Percentiles rank a stretch among this genome's conserved stretches.
Evolutionary conservation across 2,329 filamentous ascomycete genomes (phyloP).

Genomic region (Daldinia sp.): DNA sequence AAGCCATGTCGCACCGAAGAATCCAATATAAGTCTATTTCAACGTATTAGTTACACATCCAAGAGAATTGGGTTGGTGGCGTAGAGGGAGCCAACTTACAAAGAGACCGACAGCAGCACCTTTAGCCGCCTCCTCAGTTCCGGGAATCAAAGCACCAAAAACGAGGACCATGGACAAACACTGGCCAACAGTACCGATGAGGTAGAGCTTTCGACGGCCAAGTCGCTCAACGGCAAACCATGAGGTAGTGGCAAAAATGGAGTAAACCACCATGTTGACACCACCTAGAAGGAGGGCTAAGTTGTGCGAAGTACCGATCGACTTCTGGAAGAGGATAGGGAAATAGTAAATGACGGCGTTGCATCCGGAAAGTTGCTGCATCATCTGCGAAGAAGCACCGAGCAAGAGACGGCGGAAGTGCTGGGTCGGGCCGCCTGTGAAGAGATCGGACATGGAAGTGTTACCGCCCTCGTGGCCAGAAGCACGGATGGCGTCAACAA

Average conservation of each 20-base stretch:
- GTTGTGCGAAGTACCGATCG: conserved; percentile 53
- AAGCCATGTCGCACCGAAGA: conserved; percentile 72
- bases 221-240: conserved; percentile 57
- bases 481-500: conserved; percentile 45
- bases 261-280: conserved; percentile 47
- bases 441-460: conserved; percentile 53
- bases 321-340: conserved; percentile 62
- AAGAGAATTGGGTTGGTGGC: neutral
- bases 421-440: conserved; percentile 69
- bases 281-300: conserved; percentile 57
- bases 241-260: conserved; percentile 48
- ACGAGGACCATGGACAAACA: conserved; percentile 66
- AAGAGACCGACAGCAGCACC: conserved; percentile 74
- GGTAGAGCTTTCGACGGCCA: conserved; percentile 56
- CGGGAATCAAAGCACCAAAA: conserved; percentile 72
- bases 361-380: conserved; percentile 68
- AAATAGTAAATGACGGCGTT: conserved; percentile 70
- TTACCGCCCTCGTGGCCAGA: conserved; percentile 45
- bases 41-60: conserved; percentile 3
- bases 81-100: conserved; percentile 34
- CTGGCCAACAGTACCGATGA: conserved; percentile 57
- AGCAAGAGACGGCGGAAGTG: conserved; percentile 70
- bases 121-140: conserved; percentile 66
- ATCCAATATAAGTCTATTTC: conserved; percentile 66
- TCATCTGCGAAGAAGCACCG: conserved; percentile 65